Evolutionary conservation across 371 early-diverging fungal species (phyloP).

Genomic region (Basidiobolus meristosporus): DNA sequence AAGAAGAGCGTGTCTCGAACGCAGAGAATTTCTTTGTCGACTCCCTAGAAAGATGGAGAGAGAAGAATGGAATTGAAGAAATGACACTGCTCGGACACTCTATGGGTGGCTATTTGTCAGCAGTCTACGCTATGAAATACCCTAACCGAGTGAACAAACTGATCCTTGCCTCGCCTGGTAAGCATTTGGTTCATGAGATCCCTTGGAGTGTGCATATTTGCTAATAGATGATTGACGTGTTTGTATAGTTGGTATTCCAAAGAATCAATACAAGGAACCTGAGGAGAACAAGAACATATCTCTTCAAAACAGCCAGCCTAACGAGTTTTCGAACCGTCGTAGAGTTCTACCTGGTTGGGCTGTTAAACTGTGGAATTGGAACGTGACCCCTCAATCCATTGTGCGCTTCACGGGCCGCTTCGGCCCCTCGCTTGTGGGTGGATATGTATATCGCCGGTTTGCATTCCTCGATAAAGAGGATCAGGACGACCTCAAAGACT

Average conservation of each 20-base stretch:
- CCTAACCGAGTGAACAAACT: constrained; percentile 78
- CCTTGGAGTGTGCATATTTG: neutral
- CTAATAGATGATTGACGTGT: neutral
- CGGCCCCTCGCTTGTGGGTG: constrained; percentile 45
- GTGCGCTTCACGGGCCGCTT: constrained; percentile 59
- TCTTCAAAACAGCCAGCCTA: neutral
- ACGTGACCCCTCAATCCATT: constrained; percentile 66
- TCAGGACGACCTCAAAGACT: constrained; percentile 13
- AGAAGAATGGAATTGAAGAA: constrained; percentile 48
- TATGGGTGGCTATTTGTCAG: constrained; percentile 74
- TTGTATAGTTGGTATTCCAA: constrained; percentile 26
- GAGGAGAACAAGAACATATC: constrained; percentile 8
- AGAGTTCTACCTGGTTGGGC: constrained; percentile 21
- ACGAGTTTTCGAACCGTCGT: constrained; percentile 3
- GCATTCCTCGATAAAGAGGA: constrained; percentile 38
- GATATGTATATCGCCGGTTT: constrained; percentile 50
- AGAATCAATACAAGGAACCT: constrained; percentile 8
- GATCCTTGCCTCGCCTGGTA: constrained; percentile 72
- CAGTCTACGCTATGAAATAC: constrained; percentile 71
- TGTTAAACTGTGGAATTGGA: constrained; percentile 35
- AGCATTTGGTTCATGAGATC: no score
- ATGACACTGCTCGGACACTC: constrained; percentile 75
- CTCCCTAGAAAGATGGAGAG: constrained; percentile 79
- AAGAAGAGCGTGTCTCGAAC: constrained; percentile 21
- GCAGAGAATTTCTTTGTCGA: constrained; percentile 82